phyloP scores from a whole-genome alignment of 2,329 filamentous ascomycete species.

The Phyllosticta citrichinensis region DNA sequence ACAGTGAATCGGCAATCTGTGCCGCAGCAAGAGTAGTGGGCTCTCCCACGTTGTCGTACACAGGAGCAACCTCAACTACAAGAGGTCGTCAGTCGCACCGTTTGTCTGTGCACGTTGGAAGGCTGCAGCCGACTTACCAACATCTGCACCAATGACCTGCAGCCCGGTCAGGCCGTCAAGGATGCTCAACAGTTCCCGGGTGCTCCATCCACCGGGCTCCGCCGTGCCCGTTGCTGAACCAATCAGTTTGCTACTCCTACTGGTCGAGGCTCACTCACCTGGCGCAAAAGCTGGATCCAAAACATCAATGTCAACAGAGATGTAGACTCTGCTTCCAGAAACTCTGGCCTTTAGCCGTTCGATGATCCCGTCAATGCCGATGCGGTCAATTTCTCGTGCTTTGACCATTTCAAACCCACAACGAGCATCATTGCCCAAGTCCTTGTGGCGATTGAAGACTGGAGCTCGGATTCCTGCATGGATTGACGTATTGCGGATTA shows the following conservation, averaged over 20 bases:
- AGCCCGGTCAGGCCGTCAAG: conserved; percentile 49
- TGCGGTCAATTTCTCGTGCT: conserved; percentile 44
- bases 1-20: conserved; percentile 42
- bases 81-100: background rate
- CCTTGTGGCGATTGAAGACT: conserved; percentile 37
- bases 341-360: conserved; percentile 42
- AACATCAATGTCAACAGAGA: conserved; percentile 48
- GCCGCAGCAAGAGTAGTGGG: conserved; percentile 47
- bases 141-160: conserved; percentile 49
- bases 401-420: conserved; percentile 51
- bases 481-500: conserved; percentile 49
- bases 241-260: background rate
- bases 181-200: conserved; percentile 48
- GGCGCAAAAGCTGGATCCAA: conserved; percentile 46
- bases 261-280: conserved; percentile 25
- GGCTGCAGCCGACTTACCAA: conserved; percentile 29
- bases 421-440: conserved; percentile 46
- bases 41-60: conserved; percentile 52
- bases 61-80: conserved; percentile 49
- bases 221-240: conserved; percentile 46
- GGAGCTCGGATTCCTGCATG: conserved; percentile 54
- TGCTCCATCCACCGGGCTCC: conserved; percentile 53
- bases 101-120: background rate
- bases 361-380: conserved; percentile 40
- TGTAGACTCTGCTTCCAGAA: conserved; percentile 43